These are phyloP conservation scores for Mollisia scopiformis DNA, from an alignment of 2,329 filamentous ascomycete genomes.

Conservation along the genomic window DNA sequence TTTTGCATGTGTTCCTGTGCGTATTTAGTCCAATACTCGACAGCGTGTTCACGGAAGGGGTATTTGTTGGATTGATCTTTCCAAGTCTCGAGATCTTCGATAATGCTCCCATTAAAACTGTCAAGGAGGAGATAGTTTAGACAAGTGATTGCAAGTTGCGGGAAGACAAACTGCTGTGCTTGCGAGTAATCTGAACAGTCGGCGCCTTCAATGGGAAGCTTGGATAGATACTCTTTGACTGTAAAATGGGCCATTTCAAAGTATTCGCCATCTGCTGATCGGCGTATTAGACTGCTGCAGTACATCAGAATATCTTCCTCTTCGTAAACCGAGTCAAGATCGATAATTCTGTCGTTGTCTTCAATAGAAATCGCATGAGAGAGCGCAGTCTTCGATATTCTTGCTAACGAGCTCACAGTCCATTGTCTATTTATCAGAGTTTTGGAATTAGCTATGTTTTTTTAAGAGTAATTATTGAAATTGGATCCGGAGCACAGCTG, in stretches of 20 bases:
- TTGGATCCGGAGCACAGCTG: no score
- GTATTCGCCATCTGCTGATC: not conserved
- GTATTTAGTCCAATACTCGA: not conserved
- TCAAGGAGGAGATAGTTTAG: not conserved
- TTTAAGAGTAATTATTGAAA: no score
- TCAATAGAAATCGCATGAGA: slow-evolving; percentile 26
- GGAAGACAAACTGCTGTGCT: not conserved
- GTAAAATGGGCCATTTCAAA: slow-evolving; percentile 35
- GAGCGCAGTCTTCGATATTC: no score
- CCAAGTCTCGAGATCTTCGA: not conserved
- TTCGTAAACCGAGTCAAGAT: slow-evolving; percentile 14
- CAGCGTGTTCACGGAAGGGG: not conserved
- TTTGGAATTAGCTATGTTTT: no score
- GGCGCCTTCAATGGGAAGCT: not conserved
- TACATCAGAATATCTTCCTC: slow-evolving; percentile 23
- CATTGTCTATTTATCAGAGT: no score
- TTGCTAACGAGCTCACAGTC: no score
- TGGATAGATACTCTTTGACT: slow-evolving; percentile 28
- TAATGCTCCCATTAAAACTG: not conserved
- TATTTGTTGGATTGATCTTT: not conserved
- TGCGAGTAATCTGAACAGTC: not conserved
- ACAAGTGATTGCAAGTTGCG: not conserved
- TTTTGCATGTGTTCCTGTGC: not conserved
- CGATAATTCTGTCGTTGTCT: slow-evolving; percentile 9
- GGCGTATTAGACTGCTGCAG: slow-evolving; percentile 30